phyloP scores from a whole-genome alignment of 2,329 filamentous ascomycete species.

The Calonectria pteridis region DNA sequence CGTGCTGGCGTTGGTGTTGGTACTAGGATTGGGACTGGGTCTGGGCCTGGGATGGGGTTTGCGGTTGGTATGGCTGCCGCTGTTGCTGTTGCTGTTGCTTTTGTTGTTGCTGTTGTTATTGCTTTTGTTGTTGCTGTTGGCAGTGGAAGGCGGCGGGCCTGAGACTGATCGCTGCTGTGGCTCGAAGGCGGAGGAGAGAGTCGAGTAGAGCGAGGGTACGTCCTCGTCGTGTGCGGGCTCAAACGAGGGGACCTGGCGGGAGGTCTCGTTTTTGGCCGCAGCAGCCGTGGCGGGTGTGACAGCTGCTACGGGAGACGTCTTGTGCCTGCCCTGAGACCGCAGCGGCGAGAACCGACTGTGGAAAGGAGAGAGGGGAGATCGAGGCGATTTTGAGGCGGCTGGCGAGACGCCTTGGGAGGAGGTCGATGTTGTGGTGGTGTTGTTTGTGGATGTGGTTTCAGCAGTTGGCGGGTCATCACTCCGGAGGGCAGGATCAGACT shows the following conservation, averaged over 20 bases:
- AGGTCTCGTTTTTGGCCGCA: constrained; percentile 34
- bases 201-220: constrained; percentile 41
- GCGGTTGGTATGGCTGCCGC: background rate
- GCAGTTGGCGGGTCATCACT: constrained; percentile 45
- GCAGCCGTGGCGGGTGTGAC: constrained; percentile 33
- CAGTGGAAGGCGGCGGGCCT: constrained; percentile 36
- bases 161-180: constrained; percentile 33
- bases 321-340: constrained; percentile 43
- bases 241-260: constrained; percentile 43
- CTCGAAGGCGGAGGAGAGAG: constrained; percentile 44
- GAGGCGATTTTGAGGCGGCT: constrained; percentile 54
- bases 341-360: constrained; percentile 55
- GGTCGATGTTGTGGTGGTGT: constrained; percentile 28
- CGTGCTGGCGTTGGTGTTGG: constrained; percentile 30
- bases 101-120: no score
- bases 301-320: constrained; percentile 24
- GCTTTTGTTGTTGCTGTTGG: constrained; percentile 23
- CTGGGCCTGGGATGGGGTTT: background rate
- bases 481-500: constrained; percentile 54
- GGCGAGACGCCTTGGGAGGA: constrained; percentile 47
- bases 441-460: constrained; percentile 44
- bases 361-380: constrained; percentile 61
- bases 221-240: constrained; percentile 43
- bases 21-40: background rate
- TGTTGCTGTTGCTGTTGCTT: constrained; percentile 17